Base-by-base conservation (phyloP, 2,329 filamentous ascomycete genomes). In the Epicoccum sorghinum region DNA sequence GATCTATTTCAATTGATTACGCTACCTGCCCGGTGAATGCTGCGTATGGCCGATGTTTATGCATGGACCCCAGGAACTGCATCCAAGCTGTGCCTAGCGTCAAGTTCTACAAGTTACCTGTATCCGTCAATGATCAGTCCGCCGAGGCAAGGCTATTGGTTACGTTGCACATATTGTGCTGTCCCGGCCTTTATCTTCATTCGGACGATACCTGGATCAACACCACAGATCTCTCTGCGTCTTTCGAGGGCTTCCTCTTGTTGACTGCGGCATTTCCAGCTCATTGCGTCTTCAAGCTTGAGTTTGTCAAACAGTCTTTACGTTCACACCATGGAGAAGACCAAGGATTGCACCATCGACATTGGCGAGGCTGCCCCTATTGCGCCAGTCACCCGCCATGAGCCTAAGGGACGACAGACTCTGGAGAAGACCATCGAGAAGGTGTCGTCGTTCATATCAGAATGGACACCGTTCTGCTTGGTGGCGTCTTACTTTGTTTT, bases 391-490 rank as follows among this genome's bases (percentile, higher is more conserved):
- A 52, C 54, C 38, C 55, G 63, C 39, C 13, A 52, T 29, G 8
- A 45, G 7, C 3, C 40, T 4, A 59, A 52, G 27, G 55, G 35
- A 14, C 51, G 27, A 23, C 50, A 42, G 40, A 35, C 49, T 25
- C 35, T 53, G 33, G 43, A 42, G 10, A 47, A 45, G 25, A n/a
- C 52, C 8, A 3, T 55, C 10, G 59, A 60, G n/a, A 60, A 27
- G 5, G 32, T 59, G 7, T 73, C 70, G 5, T 50, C 60, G 4
- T 72, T 71, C 53, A 64, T 76, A 48, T 67, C 68, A 42, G 75
- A 77, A 24, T 78, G 76, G 75, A 77, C 75, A 1, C 76, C 76
- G 4, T 77, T 78, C 45, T 52, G 71, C 39, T 68, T 78, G 4
- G 73, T 78, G n/a, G 55, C 65, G 25, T 75, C 73, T 2, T 78